These are phyloP conservation scores for Geotrichum reessii DNA, from an alignment of 1,139 yeast genomes.

Conservation along the genomic window DNA sequence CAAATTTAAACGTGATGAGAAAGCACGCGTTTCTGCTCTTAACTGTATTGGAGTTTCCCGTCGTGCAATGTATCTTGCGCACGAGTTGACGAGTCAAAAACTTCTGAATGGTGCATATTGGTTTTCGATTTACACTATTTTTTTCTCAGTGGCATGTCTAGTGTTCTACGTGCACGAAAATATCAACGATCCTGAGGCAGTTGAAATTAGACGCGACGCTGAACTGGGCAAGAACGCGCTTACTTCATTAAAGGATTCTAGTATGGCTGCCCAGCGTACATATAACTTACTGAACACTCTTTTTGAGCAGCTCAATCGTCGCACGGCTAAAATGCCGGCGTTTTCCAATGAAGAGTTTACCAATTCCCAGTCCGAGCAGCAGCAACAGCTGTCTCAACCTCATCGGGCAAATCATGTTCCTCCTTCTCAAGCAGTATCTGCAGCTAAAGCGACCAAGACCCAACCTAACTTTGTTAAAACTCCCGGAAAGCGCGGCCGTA, in stretches of 20 bases:
- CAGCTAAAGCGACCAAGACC: neutral
- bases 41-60: constrained; percentile 84
- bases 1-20: constrained; percentile 42
- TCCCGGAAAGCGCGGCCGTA: neutral
- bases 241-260: constrained; percentile 62
- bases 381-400: neutral
- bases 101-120: constrained; percentile 83
- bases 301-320: constrained; percentile 58
- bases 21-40: constrained; percentile 64
- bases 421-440: neutral
- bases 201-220: constrained; percentile 61
- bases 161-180: constrained; percentile 80
- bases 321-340: constrained; percentile 20
- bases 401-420: neutral
- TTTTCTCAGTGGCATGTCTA: constrained; percentile 83
- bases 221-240: constrained; percentile 74
- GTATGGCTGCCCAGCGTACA: constrained; percentile 74
- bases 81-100: constrained; percentile 70
- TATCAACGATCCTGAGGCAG: constrained; percentile 47
- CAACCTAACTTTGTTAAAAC: neutral
- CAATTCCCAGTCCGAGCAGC: neutral
- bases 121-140: constrained; percentile 90
- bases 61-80: constrained; percentile 74
- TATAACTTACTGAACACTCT: constrained; percentile 71
- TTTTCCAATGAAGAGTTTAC: neutral